A percentile compares a stretch with the other conserved stretches of the same genome.
These are phyloP conservation scores for Porogramme epimiltina DNA, from an alignment of 1,284 basidiomycete species.

Conservation along the genomic window DNA sequence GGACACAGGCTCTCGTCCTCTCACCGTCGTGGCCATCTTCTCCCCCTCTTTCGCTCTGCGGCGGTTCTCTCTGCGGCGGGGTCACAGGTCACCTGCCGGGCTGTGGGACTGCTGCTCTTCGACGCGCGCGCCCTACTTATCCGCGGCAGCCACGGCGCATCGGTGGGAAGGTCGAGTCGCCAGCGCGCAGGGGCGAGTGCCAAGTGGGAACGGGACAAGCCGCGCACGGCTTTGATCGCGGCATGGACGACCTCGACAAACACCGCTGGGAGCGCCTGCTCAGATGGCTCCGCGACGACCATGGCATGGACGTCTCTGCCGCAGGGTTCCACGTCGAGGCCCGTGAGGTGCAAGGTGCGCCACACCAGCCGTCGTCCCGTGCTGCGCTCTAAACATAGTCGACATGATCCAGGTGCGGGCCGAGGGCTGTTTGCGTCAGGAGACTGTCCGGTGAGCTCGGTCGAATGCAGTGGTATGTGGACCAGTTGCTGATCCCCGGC, in stretches of 20 bases:
- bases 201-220: neutral
- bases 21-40: conserved; percentile 17
- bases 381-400: neutral
- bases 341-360: conserved; percentile 31
- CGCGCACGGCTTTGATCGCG: neutral
- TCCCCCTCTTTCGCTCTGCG: conserved; percentile 2
- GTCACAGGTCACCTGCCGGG: neutral
- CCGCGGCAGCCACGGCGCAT: neutral
- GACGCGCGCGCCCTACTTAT: conserved; percentile 2
- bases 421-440: conserved; percentile 67
- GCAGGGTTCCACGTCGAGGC: conserved; percentile 47
- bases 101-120: neutral
- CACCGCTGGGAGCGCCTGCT: conserved; percentile 54
- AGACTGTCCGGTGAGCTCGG: conserved; percentile 44
- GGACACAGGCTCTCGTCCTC: conserved; percentile 5
- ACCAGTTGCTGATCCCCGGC: neutral
- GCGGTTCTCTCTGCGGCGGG: neutral
- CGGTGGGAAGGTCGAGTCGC: conserved; percentile 1
- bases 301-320: conserved; percentile 48
- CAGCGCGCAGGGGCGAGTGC: neutral
- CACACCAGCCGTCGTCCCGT: too few species aligned
- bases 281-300: conserved; percentile 50
- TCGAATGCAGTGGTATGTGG: neutral
- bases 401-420: conserved; percentile 54
- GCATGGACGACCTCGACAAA: conserved; percentile 25